Base-by-base conservation (phyloP, 2,329 filamentous ascomycete genomes). In the Fusarium nisikadoi region DNA sequence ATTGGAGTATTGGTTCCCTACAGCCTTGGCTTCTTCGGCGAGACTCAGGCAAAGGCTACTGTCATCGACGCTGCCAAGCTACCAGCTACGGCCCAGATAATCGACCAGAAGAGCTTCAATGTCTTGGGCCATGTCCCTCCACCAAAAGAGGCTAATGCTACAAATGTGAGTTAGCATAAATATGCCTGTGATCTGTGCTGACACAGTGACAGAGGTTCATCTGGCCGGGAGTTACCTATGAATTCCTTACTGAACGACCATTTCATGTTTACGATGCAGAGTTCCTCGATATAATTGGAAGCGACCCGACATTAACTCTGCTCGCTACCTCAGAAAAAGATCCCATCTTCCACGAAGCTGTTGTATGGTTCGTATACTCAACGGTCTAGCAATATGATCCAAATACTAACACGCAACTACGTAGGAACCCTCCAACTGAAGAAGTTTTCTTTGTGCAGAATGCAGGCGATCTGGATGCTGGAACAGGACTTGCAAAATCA, bases 381-480 rank as follows among this genome's bases (percentile, higher is more conserved):
- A 9, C 5, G 3, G 4, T 19, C 0, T 27, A 23, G 1, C 6
- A 19, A 14, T 8, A 13, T 1, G n/a, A n/a, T 5, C 10, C 8
- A 19, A 25, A 12, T 7, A 31, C 47, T 54, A 5, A 66, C 5
- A n/a, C 4, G 1, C 2, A 9, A 11, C 7, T 2, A 35, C 4
- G 0, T 11, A 78, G 77, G 74, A 84, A 82, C 29, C 79, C 75
- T 23, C 82, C 81, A 1, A 87, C 84, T 0, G 83, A 88, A 25
- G 86, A 88, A 65, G 80, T 88, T 43, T 88, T 88, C 71, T 89
- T 89, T 43, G 85, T 84, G 1, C 86, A 88, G 61, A 87, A 86
- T 46, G 86, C 86, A 0, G 86, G 86, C 0, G 80, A 82, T 1
- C 71, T 67, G 0, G 84, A 79, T 12, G 83, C 86, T 7, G 86